Evolutionary conservation across 441 rosid genomes (phyloP).

Genomic region (Kokia cookei): DNA sequence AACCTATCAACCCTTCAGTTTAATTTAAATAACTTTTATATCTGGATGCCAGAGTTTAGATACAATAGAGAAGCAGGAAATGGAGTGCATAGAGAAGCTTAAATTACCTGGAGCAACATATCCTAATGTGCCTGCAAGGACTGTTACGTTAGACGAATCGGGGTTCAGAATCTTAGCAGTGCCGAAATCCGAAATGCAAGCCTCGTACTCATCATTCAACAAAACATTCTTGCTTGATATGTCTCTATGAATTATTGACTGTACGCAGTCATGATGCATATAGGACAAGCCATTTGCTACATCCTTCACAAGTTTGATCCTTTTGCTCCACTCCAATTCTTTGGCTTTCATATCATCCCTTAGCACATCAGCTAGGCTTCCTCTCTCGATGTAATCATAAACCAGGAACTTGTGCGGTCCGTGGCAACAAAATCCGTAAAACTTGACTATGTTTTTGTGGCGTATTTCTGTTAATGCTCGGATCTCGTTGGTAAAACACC

Average conservation of each 20-base stretch:
- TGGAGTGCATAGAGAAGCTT: background rate
- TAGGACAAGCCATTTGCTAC: conserved; percentile 57
- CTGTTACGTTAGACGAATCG: background rate
- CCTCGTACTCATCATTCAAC: background rate
- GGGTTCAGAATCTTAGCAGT: background rate
- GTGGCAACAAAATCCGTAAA: background rate
- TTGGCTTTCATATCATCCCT: background rate
- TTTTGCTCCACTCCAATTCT: background rate
- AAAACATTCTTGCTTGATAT: conserved; percentile 19
- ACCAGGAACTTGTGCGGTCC: background rate
- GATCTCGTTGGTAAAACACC: background rate
- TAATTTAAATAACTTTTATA: background rate
- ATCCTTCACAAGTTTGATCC: conserved; percentile 40
- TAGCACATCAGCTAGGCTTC: background rate
- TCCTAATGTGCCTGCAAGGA: background rate
- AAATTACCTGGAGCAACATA: background rate
- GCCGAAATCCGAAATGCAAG: background rate
- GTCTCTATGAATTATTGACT: conserved; percentile 54
- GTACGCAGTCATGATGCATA: conserved; percentile 56
- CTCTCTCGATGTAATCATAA: background rate
- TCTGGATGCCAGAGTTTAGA: background rate
- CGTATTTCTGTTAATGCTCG: background rate
- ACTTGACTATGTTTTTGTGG: background rate
- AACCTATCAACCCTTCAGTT: background rate
- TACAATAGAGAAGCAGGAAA: background rate